Evolutionary conservation across 129 eudicot genomes (phyloP), one percentile per base, ranked within the genome.

Genomic region (Calendula officinalis): DNA sequence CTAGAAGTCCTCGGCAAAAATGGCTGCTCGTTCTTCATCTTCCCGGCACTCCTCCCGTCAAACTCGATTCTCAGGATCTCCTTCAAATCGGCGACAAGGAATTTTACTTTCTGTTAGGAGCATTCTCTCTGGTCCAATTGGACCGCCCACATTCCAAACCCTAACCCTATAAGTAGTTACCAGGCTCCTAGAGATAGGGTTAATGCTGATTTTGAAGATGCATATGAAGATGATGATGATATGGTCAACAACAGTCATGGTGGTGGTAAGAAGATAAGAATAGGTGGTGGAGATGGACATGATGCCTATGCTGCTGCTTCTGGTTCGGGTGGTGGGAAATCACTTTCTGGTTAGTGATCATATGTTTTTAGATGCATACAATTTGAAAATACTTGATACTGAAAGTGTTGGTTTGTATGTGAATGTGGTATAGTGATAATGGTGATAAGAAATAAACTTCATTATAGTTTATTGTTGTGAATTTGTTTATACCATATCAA

Each of bases 61-160:
- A 91, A 68, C 86, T 91, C 8, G 96, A 91, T 64, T 87, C 96
- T 0, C 96, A 87, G 54, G 96, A 91, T 53, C 79, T 87, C 8
- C 74, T 91, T 4, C 96, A 91, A 41, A 91, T 91, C 70, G 96
- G 96, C n/a, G 98, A 91, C 42, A 91, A 88, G 71, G 96, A 91
- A 78, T 91, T 91, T 54, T 91, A 91, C 51, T 91, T 88, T 35
- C 8, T 91, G 81, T 85, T 0, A 67, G 98, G 69, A 91, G 94
- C 43, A 81, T 91, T 33, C 68, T 86, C 3, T 84, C 91, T 8
- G 90, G 91, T 8, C 74, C 90, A 3, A 64, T 73, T 58, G 90
- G 82, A 7, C 76, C 85, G 0, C 67, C 90, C 85, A 71, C 11
- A 73, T 69, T 22, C 45, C 69, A 3, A 61, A 46, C 69, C 69